Evolutionary conservation across 2,329 filamentous ascomycete genomes (phyloP), one percentile per base, ranked within the genome.

Genomic region (Cytospora piceae): DNA sequence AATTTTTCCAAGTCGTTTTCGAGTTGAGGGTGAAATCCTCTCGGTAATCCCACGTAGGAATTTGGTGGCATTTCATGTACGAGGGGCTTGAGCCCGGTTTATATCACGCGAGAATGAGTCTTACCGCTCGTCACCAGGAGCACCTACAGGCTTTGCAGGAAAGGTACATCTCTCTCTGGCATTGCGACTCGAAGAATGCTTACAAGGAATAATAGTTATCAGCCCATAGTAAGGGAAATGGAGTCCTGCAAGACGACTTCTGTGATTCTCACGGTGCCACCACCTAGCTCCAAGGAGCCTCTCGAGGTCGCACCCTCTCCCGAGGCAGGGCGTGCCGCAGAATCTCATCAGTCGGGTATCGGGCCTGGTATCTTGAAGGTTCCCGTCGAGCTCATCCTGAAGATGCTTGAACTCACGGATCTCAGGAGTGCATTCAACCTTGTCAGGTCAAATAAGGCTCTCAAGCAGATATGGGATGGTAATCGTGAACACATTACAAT

Each of bases 371-470:
- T 79, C 24, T 67, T 73, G 55, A 70, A 69, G 53, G 66, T 81
- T 56, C 82, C 83, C 0, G 73, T 78, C 3, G 84, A 86, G 70
- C 77, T 83, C 22, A 71, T 83, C 3, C 72, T 85, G 14, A 79
- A 82, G 24, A 80, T 85, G 29, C 82, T 82, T 69, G 77, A 79
- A 34, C 69, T 79, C 22, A 73, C 85, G 59, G 77, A 82, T 63
- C 66, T 83, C 1, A 69, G 73, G 2, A 78, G 78, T 29, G 75
- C 81, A 42, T 78, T 77, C 60, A 74, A 74, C 37, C 74, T 82
- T 37, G 78, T 74, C n/a, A 69, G 73, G 17, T 71, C 74, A 3
- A 81, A 77, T 68, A 77, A 74, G 32, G 73, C 72, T 1, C 75
- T 84, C 20, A 72, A 76, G 20, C 68, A 72, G 3, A 75, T 85